phyloP scores from a whole-genome alignment of 2,329 filamentous ascomycete species.

The Aureobasidium sp. region DNA sequence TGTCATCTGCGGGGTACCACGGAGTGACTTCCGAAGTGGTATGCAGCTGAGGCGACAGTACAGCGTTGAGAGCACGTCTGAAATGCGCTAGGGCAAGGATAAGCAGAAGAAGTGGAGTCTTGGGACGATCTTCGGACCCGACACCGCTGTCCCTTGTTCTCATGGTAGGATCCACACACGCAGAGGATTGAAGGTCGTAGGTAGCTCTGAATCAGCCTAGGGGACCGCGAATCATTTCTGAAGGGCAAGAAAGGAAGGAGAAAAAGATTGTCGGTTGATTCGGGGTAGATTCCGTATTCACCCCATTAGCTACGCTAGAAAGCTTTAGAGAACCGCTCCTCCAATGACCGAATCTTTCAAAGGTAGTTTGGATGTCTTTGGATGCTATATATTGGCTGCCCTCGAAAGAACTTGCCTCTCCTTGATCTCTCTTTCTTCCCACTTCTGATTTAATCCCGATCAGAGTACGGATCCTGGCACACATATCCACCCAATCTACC shows the following conservation, averaged over 20 bases:
- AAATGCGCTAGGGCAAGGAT: neutral
- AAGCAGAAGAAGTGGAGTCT: neutral
- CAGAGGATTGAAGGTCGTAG: neutral
- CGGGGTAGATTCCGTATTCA: neutral
- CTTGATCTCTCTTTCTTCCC: neutral
- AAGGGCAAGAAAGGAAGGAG: neutral
- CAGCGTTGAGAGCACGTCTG: neutral
- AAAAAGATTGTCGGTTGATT: neutral
- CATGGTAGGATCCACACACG: too few relatives aligned
- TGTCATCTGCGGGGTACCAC: neutral
- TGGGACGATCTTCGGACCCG: neutral
- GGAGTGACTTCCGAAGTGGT: neutral
- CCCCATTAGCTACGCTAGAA: neutral
- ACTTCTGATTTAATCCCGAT: neutral
- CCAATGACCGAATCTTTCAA: neutral
- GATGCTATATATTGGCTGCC: neutral
- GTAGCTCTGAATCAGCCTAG: neutral
- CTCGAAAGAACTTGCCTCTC: neutral
- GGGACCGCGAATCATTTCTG: neutral
- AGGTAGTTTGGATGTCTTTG: neutral
- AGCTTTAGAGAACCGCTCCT: neutral
- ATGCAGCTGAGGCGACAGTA: neutral
- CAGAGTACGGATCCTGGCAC: neutral
- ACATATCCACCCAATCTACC: neutral
- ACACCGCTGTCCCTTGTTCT: too few relatives aligned